phyloP scores from a whole-genome alignment of 192 early-diverging fungal species.

The Coemansia reversa region DNA sequence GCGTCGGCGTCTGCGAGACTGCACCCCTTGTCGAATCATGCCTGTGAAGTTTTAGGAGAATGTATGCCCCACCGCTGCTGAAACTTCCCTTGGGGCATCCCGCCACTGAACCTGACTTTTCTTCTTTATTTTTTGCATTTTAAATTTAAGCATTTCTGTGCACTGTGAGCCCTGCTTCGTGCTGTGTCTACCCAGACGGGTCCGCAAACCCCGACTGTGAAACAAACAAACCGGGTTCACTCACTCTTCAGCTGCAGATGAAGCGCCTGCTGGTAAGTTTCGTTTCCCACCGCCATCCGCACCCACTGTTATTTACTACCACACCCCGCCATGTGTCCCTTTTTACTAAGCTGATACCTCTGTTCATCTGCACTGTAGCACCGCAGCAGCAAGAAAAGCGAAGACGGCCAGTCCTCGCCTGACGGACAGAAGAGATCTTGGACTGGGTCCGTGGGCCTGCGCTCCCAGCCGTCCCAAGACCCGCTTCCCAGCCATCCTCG shows the following conservation, averaged over 20 bases:
- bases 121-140: constrained; percentile 5
- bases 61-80: neutral
- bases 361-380: constrained; percentile 25
- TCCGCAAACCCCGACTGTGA: neutral
- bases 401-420: constrained; percentile 25
- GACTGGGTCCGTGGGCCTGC: constrained; percentile 23
- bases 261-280: constrained; percentile 32
- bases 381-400: constrained; percentile 30
- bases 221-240: too few relatives aligned
- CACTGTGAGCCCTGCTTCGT: too few relatives aligned
- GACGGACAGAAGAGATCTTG: constrained; percentile 27
- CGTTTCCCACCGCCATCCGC: neutral
- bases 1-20: constrained; percentile 3
- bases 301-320: neutral
- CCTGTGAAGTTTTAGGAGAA: neutral
- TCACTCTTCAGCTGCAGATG: constrained; percentile 1
- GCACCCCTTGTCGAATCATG: too few relatives aligned
- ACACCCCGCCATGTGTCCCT: too few relatives aligned
- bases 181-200: too few relatives aligned
- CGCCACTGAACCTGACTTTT: neutral
- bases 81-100: neutral
- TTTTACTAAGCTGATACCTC: too few relatives aligned
- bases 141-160: neutral
- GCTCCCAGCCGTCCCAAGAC: constrained; percentile 16
- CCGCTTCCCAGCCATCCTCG: constrained; percentile 37